Base-by-base conservation (phyloP, 2,329 filamentous ascomycete genomes). In the Metarhizium rileyi region DNA sequence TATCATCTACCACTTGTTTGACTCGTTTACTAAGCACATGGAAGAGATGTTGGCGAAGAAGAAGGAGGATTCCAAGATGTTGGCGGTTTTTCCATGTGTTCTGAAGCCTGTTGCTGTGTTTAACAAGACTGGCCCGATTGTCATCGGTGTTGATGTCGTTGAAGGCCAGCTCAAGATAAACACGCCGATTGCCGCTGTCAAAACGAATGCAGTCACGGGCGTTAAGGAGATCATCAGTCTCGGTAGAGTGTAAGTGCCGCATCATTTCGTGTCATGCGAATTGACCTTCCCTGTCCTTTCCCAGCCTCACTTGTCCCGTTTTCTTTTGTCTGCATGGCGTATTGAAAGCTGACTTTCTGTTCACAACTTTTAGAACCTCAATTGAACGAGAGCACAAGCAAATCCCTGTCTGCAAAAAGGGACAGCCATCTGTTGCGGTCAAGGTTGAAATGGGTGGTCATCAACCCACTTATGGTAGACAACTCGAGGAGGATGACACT, bases 331-430 rank as follows among this genome's bases (percentile, higher is more conserved):
- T 9, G 3, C 33, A 10, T 26, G 12, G 6, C 25, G 14, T 40
- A 33, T 18, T 30, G 44, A 41, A 49, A 33, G 6, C 35, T 38
- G 18, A 38, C 35, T 8, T 3, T 38, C 18, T n/a, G 16, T 20
- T 10, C 7, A 18, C 33, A 7, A 16, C 25, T 16, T 30, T 28
- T 18, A 95, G 90, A n/a, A 87, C 87, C 50, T 90, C 86, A 2
- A 98, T 98, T 63, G 91, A 98, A 70, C 85, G 94, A 65, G 94
- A 98, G 59, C 93, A 98, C 79, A 98, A 98, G 74, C 83, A 93
- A 56, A 84, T 98, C 57, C 80, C 77, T 9, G 77, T 95, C 51
- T 95, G 89, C 75, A 98, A 98, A 71, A 91, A 90, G 72, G 91
- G 91, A 47, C 87, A 95, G 64, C 93, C 94, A n/a, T 94, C 90